These are phyloP conservation scores for Marasmius sp. DNA, from an alignment of 1,284 basidiomycete species.

Conservation along the genomic window DNA sequence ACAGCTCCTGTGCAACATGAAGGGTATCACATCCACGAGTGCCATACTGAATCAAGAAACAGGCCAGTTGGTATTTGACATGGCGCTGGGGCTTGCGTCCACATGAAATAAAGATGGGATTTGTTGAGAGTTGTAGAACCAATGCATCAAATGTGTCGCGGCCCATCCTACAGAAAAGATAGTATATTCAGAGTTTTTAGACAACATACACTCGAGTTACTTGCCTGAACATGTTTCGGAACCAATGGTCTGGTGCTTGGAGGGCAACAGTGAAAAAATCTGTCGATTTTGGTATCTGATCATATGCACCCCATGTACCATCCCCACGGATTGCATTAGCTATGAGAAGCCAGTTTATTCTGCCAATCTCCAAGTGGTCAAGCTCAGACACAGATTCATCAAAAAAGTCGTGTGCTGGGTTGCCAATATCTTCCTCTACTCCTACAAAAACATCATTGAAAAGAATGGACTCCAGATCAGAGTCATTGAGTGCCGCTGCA, in stretches of 20 bases:
- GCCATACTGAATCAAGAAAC: constrained; percentile 14
- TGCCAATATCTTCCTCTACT: no score
- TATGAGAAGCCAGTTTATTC: no score
- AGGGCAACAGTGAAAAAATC: constrained; percentile 14
- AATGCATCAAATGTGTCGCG: constrained; percentile 13
- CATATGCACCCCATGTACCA: constrained; percentile 1
- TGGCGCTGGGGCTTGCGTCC: constrained; percentile 16
- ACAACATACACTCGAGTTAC: not conserved
- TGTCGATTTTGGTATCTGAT: constrained; percentile 10
- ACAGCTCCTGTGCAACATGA: constrained; percentile 10
- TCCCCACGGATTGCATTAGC: no score
- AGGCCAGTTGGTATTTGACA: constrained; percentile 17
- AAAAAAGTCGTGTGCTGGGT: no score
- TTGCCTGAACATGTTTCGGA: constrained; percentile 14
- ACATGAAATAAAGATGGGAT: constrained; percentile 14
- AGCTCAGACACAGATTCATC: no score
- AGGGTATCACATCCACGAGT: constrained; percentile 5
- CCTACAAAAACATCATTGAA: no score
- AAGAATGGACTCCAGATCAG: no score
- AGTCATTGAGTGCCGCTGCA: no score
- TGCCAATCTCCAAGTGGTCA: no score
- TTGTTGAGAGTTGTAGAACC: constrained; percentile 9
- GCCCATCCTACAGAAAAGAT: constrained; percentile 7
- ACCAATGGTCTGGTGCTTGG: constrained; percentile 16
- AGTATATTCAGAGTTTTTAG: not conserved